phyloP scores from a whole-genome alignment of 2,329 filamentous ascomycete species.

The Rutstroemia sp. region DNA sequence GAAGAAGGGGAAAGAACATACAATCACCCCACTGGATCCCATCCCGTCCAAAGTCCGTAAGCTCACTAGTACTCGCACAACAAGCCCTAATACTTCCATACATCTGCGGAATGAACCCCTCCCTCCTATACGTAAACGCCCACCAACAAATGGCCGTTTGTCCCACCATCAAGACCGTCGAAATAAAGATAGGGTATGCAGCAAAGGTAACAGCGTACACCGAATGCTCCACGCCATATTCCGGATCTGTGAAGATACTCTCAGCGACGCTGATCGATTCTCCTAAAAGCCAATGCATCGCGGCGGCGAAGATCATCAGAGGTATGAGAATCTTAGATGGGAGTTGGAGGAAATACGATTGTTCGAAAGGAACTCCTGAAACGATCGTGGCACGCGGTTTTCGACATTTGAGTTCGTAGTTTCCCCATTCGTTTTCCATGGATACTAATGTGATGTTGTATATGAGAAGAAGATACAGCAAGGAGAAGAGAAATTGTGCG shows the following conservation, averaged over 20 bases:
- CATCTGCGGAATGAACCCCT: slow-evolving; percentile 20
- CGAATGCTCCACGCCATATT: slow-evolving; percentile 13
- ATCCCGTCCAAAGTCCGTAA: slow-evolving; percentile 11
- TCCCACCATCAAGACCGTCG: slow-evolving; percentile 15
- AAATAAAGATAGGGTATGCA: slow-evolving; percentile 16
- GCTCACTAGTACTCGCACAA: slow-evolving; percentile 17
- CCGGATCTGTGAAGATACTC: slow-evolving; percentile 15
- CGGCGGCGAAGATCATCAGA: slow-evolving; percentile 15
- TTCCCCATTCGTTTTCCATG: slow-evolving; percentile 22
- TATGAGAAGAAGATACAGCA: slow-evolving; percentile 17
- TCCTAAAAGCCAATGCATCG: slow-evolving; percentile 20
- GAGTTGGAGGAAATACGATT: slow-evolving; percentile 18
- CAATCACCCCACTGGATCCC: slow-evolving; percentile 18
- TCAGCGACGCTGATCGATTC: slow-evolving; percentile 15
- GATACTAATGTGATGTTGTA: slow-evolving; percentile 19
- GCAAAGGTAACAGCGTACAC: slow-evolving; percentile 17
- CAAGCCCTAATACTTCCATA: slow-evolving; percentile 17
- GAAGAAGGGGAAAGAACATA: background rate
- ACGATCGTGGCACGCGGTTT: slow-evolving; percentile 16
- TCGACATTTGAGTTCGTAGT: slow-evolving; percentile 11
- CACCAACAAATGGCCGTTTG: slow-evolving; percentile 18
- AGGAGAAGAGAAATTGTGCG: slow-evolving; percentile 15
- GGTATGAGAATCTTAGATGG: slow-evolving; percentile 13
- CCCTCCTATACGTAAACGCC: slow-evolving; percentile 16
- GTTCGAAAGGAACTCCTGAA: slow-evolving; percentile 13